Base-by-base conservation (phyloP, 495 filamentous ascomycete species). In the Penicillium odoratum region DNA sequence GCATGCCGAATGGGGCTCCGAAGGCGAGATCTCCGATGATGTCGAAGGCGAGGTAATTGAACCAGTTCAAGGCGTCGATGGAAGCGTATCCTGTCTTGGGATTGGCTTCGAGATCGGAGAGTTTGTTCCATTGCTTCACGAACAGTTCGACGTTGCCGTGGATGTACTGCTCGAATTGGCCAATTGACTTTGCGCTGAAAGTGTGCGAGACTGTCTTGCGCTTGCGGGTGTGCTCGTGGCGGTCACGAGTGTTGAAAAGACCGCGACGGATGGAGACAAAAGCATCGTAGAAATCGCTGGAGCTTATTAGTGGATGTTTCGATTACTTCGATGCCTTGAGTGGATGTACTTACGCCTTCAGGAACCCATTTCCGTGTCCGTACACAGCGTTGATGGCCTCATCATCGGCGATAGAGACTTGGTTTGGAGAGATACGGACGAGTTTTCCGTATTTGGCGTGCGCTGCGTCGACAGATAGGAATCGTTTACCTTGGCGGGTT, bases 1-100 rank as follows among this genome's bases (percentile, higher is more conserved):
- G 71, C 80, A 83, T 83, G 28, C 78, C 79, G 61, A 83, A 83
- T 30, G 80, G 80, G 18, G 77, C 77, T 42, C 80, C 80, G 57
- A 83, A 83, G 25, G 80, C 80, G 42, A 81, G 59, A 26, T 80
- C 77, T 5, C 91, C 92, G 61, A 97, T 97, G 53, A 94, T 90
- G 63, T 97, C 92, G 62, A 97, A 97, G 43, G 92, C 92, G 9
- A 96, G 81, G 70, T 89, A 96, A 74, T 97, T 97, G 82, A 93
- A 94, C 92, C 92, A 97, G 67, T 92, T 82, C 29, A 97, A 80
- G 48, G 86, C 88, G 66, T 96, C 91, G 46, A 96, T 72, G 55
- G 84, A 78, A 9, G 78, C 81, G 63, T 80, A 90, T 21, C 75
- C 77, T 43, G 68, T 75, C 56, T 71, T 70, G 15, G 75, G 73